phyloP scores from a whole-genome alignment of 2,329 filamentous ascomycete species.

The Exophiala mesophila region DNA sequence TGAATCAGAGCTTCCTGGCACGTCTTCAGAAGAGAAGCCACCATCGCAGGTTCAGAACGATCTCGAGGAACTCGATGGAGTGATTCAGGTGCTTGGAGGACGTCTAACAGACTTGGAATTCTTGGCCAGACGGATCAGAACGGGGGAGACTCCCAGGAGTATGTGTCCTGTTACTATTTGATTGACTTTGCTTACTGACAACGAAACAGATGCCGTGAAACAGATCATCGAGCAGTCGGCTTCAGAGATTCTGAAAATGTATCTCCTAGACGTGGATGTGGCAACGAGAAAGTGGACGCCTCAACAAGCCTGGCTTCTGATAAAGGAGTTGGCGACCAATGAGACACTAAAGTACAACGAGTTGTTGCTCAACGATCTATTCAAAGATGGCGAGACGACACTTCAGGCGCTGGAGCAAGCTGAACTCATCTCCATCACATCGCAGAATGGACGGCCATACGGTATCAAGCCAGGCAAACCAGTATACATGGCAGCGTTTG shows the following conservation, averaged over 20 bases:
- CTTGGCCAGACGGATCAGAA: slow-evolving; percentile 80
- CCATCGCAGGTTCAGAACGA: slow-evolving; percentile 49
- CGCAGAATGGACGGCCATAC: slow-evolving; percentile 69
- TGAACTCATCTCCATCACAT: slow-evolving; percentile 75
- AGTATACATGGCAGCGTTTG: slow-evolving; percentile 80
- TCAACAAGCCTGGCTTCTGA: slow-evolving; percentile 85
- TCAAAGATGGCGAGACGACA: slow-evolving; percentile 69
- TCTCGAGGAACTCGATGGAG: slow-evolving; percentile 68
- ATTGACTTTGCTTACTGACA: slow-evolving; percentile 2
- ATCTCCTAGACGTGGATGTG: slow-evolving; percentile 61
- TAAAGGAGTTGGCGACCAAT: slow-evolving; percentile 69
- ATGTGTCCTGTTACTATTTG: slow-evolving; percentile 13
- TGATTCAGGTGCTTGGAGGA: slow-evolving; percentile 77
- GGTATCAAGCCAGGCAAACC: slow-evolving; percentile 76
- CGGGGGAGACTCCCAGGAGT: slow-evolving; percentile 72
- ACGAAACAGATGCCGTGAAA: slow-evolving; percentile 60
- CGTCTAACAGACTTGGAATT: slow-evolving; percentile 95
- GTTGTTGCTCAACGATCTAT: slow-evolving; percentile 70
- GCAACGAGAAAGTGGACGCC: slow-evolving; percentile 65
- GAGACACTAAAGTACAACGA: slow-evolving; percentile 74
- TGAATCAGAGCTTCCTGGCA: slow-evolving; percentile 34
- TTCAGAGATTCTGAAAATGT: slow-evolving; percentile 90
- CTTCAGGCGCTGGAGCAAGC: slow-evolving; percentile 76
- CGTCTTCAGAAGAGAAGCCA: slow-evolving; percentile 35
- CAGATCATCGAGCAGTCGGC: slow-evolving; percentile 88